Evolutionary conservation across 2,329 filamentous ascomycete genomes (phyloP), one percentile per base, ranked within the genome.

Genomic region (Dactylonectria estremocensis): DNA sequence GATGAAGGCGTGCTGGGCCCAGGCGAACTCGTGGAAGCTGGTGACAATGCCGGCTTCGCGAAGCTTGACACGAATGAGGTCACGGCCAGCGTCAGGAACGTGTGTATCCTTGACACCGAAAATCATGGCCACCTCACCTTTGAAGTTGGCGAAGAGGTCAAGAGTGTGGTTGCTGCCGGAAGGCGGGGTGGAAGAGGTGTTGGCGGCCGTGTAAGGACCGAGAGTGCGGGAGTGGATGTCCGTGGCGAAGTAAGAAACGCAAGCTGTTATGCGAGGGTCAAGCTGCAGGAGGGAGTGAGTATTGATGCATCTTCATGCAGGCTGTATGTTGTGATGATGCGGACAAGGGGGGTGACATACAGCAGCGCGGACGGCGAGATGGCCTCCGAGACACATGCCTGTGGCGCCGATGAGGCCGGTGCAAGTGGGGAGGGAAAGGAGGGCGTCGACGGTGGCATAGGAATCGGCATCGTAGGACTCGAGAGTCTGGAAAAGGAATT

Each of bases 1-100:
- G 79, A 98, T 97, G 78, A 98, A 98, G 5, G 95, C 95, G 83
- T 97, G 95, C 81, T 97, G 95, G 3, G 95, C 95, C 90, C 94
- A 95, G n/a, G 94, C 93, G 71, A 93, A 90, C 83, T 98, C 95
- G 82, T 96, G 94, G 79, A 94, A 97, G 77, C 90, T 92, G 76
- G 95, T 95, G 10, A 88, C 85, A 5, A 92, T 88, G 10, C 92
- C 92, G 6, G 91, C 89, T 22, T 94, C 93, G 74, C 95, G 90
- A 74, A 97, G 85, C 68, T 94, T 95, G 79, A 89, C 89, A 66
- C 95, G 89, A 79, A 97, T 96, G 72, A 97, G 81, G 80, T 97
- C 94, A 18, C 95, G 88, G 2, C 95, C 95, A 46, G 89, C 89
- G 43, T 94, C 90, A 2, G 94, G 94, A 14, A 98, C 95, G 80